phyloP scores from a whole-genome alignment of 2,329 filamentous ascomycete genomes.

The Cephalotrichum gorgonifer region DNA sequence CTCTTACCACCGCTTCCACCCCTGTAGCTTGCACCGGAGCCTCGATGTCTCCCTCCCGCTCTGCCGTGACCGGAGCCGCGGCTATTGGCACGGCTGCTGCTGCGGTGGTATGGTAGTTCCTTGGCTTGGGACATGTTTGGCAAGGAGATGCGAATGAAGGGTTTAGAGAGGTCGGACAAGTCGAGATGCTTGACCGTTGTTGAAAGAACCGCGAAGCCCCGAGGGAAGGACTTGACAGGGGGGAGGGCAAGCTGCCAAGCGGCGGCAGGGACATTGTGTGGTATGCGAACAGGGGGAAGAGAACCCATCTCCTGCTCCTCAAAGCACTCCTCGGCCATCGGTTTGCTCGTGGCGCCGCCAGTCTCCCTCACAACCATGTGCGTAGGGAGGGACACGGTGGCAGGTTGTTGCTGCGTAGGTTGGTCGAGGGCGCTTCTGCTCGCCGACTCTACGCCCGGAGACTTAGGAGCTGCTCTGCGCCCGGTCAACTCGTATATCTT shows the following conservation, averaged over 20 bases:
- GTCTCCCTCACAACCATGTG: not conserved
- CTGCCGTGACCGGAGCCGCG: slow-evolving; percentile 11
- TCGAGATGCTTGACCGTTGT: slow-evolving; percentile 22
- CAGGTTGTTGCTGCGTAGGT: slow-evolving; percentile 31
- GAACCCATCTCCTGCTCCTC: slow-evolving; percentile 75
- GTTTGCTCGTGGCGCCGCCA: slow-evolving; percentile 27
- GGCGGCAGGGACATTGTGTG: slow-evolving; percentile 48
- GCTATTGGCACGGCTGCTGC: slow-evolving; percentile 20
- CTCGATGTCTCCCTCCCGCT: slow-evolving; percentile 18
- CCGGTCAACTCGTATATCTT: slow-evolving; percentile 6
- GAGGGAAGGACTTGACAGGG: slow-evolving; percentile 43
- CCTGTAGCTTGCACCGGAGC: slow-evolving; percentile 12
- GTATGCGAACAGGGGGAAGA: slow-evolving; percentile 60
- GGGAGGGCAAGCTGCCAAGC: slow-evolving; percentile 51
- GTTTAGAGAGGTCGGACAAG: slow-evolving; percentile 19
- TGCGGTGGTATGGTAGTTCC: slow-evolving; percentile 25
- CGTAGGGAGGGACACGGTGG: slow-evolving; percentile 60
- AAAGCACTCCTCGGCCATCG: slow-evolving; percentile 70
- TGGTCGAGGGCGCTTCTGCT: slow-evolving; percentile 59
- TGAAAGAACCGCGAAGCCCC: slow-evolving; percentile 34
- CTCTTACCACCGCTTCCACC: slow-evolving; percentile 21
- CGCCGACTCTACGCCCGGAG: slow-evolving; percentile 54
- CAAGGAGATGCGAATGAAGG: slow-evolving; percentile 26
- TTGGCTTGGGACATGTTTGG: slow-evolving; percentile 29
- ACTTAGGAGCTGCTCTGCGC: slow-evolving; percentile 26